phyloP scores from a whole-genome alignment of 2,329 filamentous ascomycete species.

The Diplodia intermedia region DNA sequence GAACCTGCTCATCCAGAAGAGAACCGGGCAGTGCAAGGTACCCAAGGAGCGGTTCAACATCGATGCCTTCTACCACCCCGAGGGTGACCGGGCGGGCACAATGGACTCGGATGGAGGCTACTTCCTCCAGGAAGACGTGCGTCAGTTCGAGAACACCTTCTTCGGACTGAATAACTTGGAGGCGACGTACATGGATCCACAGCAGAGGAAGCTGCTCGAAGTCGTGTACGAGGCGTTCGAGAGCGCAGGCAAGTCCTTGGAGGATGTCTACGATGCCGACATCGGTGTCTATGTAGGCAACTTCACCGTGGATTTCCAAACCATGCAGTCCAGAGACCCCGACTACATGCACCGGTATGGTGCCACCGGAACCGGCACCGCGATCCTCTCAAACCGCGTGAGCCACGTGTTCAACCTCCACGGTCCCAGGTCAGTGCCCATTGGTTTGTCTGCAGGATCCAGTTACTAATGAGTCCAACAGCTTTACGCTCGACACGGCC shows the following conservation, averaged over 20 bases:
- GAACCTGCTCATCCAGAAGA: too few species aligned
- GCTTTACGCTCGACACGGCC: slow-evolving; percentile 42
- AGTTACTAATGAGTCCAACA: too few species aligned
- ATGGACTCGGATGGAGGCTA: neutral
- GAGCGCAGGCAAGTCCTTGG: slow-evolving; percentile 18
- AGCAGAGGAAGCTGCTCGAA: slow-evolving; percentile 37
- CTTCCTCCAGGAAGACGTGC: slow-evolving; percentile 35
- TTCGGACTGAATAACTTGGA: slow-evolving; percentile 29
- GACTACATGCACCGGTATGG: too few species aligned
- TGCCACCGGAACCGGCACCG: too few species aligned
- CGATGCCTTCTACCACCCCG: slow-evolving; percentile 35
- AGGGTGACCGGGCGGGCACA: neutral
- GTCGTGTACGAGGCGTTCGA: slow-evolving; percentile 36
- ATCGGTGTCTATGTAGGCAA: slow-evolving; percentile 19
- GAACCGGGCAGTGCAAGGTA: neutral
- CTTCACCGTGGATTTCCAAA: too few species aligned
- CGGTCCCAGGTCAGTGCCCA: too few species aligned
- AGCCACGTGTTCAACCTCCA: too few species aligned
- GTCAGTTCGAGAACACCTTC: slow-evolving; percentile 36
- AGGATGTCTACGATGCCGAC: too few species aligned
- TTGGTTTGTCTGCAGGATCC: too few species aligned
- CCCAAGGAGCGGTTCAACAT: slow-evolving; percentile 42
- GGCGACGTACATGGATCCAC: slow-evolving; percentile 34
- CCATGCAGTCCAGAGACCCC: too few species aligned
- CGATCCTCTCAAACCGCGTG: too few species aligned